Base-by-base conservation (phyloP, 176 grass and related monocot genomes). In the Panicum miliaceum region DNA sequence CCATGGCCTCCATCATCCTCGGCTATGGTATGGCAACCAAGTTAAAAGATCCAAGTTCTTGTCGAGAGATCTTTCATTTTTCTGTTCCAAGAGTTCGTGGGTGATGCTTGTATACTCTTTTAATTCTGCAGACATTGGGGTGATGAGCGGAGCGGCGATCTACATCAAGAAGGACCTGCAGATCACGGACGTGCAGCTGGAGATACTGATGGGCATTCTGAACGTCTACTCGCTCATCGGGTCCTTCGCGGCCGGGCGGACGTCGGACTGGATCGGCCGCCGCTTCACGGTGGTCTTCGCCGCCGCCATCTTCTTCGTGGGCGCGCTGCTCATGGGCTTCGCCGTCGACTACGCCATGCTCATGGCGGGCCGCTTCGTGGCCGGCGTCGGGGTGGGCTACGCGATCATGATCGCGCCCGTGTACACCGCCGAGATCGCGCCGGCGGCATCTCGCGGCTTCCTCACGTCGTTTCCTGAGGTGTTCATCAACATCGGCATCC, bases 401-500 rank as follows among this genome's bases (percentile, higher is more conserved):
- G 90, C 78, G 40, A 20, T 88, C 19, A 81, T 92, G 87, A 92
- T 94, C 40, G 93, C 87, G 35, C 93, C 93, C 14, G 78, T 90
- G 6, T 94, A 94, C 86, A 92, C 93, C 1, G 87, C 93, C 12
- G 93, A 94, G 82, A 71, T 94, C 12, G 64, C 93, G 4, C 94
- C 94, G 0, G 84, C 89, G 64, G 93, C 91, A 0, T 37, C 91
- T 11, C 88, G 89, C 0, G 93, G 93, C 20, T 84, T 90, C 73
- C 93, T 94, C 29, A 84, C 81, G 0, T 81, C 93, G 5, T 94
- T 92, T 46, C 75, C 90, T 47, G 93, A 94, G 83, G 84, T 96
- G 9, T 96, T 96, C 84, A 91, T 93, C 82, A 96, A 96, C 94
- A 58, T 85, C 64, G 94, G 94, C 61, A 91, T 96, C 68, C 89